Conservation (phyloP, 108 stramenopile genomes). For the Cyclotella kingstonii region DNA sequence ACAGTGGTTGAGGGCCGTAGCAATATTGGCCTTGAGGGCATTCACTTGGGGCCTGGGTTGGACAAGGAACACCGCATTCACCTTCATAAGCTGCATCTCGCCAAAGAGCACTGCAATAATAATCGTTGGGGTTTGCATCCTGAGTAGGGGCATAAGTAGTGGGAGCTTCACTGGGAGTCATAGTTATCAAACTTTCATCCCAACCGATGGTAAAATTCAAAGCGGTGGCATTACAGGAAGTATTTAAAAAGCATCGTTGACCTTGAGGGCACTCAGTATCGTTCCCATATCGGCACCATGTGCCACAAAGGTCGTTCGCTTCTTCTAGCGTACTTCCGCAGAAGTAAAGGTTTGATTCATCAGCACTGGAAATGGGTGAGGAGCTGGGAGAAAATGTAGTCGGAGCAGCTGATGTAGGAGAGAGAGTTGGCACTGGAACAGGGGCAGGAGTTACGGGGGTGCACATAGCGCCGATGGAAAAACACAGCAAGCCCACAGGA, state of each 20-base stretch:
- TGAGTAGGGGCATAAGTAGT: slow-evolving; percentile 22
- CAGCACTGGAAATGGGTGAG: slow-evolving; percentile 16
- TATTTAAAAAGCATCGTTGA: slow-evolving; percentile 18
- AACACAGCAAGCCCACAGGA: slow-evolving; percentile 14
- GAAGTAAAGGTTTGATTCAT: slow-evolving; percentile 24
- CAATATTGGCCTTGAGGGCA: slow-evolving; percentile 17
- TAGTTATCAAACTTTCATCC: slow-evolving; percentile 6
- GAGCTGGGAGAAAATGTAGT: slow-evolving; percentile 13
- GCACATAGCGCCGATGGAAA: slow-evolving; percentile 5
- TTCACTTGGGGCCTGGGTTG: slow-evolving; percentile 11
- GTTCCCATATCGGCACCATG: slow-evolving; percentile 25
- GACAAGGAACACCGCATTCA: slow-evolving; percentile 28
- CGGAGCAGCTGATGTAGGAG: slow-evolving; percentile 13
- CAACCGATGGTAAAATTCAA: slow-evolving; percentile 24
- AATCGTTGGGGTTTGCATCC: slow-evolving; percentile 22
- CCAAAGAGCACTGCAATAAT: slow-evolving; percentile 19
- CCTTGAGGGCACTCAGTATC: slow-evolving; percentile 21
- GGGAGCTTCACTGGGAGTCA: slow-evolving; percentile 10
- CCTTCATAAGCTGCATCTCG: slow-evolving; percentile 15
- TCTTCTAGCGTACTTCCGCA: slow-evolving; percentile 22
- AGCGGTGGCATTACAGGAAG: slow-evolving; percentile 29
- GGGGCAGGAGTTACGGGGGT: slow-evolving; percentile 14
- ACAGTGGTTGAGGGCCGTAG: slow-evolving; percentile 3
- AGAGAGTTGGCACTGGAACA: slow-evolving; percentile 5
- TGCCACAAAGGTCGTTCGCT: slow-evolving; percentile 16